Conservation (phyloP, 768 basidiomycete species). For the Lactarius trivialis region DNA sequence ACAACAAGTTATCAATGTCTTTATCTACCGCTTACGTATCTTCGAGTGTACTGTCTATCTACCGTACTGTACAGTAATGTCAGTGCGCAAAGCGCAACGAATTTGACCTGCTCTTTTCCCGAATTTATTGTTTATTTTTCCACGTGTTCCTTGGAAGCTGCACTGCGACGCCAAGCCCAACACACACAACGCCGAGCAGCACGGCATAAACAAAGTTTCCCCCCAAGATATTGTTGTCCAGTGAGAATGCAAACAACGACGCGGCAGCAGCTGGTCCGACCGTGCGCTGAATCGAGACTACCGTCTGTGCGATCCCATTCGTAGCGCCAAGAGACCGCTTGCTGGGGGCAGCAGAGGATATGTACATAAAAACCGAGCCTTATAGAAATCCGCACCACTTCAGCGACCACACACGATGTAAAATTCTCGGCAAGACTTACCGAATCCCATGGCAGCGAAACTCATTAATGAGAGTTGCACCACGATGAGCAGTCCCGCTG, state of each 20-base stretch:
- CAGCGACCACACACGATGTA: not conserved
- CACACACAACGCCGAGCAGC: not conserved
- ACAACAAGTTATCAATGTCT: too few species aligned
- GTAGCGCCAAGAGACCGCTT: slow-evolving; percentile 59
- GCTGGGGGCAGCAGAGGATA: slow-evolving; percentile 58
- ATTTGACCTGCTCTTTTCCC: not conserved
- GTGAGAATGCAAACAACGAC: slow-evolving; percentile 61
- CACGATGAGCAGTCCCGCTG: not conserved
- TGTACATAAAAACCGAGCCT: slow-evolving; percentile 70
- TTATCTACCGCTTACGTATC: too few species aligned
- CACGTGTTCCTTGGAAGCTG: slow-evolving; percentile 10
- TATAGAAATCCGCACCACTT: slow-evolving; percentile 13
- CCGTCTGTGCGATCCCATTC: slow-evolving; percentile 45
- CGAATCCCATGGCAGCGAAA: slow-evolving; percentile 11
- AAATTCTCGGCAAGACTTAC: not conserved
- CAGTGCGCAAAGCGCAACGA: too few species aligned
- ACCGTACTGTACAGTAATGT: not conserved
- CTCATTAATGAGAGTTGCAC: slow-evolving; percentile 4
- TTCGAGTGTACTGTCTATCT: too few species aligned
- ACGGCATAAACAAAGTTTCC: slow-evolving; percentile 29
- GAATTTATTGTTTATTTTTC: not conserved
- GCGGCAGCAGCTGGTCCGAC: slow-evolving; percentile 53
- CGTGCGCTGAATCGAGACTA: slow-evolving; percentile 34
- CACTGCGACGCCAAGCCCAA: not conserved
- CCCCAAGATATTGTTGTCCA: slow-evolving; percentile 39